These are phyloP conservation scores for Apiospora rasikravindrae DNA, from an alignment of 2,329 filamentous ascomycete genomes.

Conservation along the genomic window DNA sequence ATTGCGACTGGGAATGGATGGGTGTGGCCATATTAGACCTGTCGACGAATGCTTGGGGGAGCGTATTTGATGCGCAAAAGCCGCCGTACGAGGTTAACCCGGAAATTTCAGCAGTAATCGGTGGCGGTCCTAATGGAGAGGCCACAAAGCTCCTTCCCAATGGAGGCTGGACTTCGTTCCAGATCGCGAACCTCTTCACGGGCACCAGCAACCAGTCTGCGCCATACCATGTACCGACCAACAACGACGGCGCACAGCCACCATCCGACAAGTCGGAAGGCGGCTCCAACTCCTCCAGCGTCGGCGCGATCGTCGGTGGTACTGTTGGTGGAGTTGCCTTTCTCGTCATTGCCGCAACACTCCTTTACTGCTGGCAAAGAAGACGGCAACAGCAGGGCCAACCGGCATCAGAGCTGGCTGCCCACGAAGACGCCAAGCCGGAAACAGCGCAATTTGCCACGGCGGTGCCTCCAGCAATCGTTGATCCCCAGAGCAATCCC, in stretches of 20 bases:
- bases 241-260: not conserved
- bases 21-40: slow-evolving; percentile 41
- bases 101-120: slow-evolving; percentile 32
- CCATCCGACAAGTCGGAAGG: not conserved
- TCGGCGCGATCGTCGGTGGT: slow-evolving; percentile 20
- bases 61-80: slow-evolving; percentile 34
- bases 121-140: slow-evolving; percentile 30
- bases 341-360: not conserved
- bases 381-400: not conserved
- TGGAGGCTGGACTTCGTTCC: slow-evolving; percentile 17
- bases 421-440: not conserved
- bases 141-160: slow-evolving; percentile 18
- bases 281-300: not conserved
- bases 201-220: slow-evolving; percentile 19
- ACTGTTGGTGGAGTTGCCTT: slow-evolving; percentile 16
- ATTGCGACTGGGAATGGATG: slow-evolving; percentile 39
- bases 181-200: slow-evolving; percentile 21
- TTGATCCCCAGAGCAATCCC: not conserved
- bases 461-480: not conserved
- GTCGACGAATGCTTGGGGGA: slow-evolving; percentile 37
- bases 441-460: not conserved
- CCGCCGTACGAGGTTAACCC: slow-evolving; percentile 34
- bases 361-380: not conserved
- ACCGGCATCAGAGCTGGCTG: not conserved
- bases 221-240: not conserved